A percentile compares a stretch with the other conserved stretches of the same genome.
Conservation (phyloP, 2,329 filamentous ascomycete genomes). For the Diaporthe aspalathi region DNA sequence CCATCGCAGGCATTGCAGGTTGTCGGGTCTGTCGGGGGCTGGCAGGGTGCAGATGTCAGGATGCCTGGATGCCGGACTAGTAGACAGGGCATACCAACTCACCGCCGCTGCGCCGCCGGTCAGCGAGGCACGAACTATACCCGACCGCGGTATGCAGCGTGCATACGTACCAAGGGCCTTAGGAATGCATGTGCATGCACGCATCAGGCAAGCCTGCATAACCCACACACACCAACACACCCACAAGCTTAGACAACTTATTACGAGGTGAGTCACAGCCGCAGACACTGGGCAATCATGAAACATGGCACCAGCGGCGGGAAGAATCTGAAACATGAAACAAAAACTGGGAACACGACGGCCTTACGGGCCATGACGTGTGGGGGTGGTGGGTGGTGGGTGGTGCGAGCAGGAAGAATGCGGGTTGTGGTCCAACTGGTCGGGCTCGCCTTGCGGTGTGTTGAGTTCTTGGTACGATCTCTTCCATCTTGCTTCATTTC, state of each 20-base stretch:
- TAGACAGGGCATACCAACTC: not conserved
- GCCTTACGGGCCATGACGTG: conserved; percentile 4
- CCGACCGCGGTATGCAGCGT: no score
- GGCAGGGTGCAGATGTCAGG: conserved; percentile 1
- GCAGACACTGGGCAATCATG: conserved; percentile 23
- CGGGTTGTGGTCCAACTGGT: conserved; percentile 33
- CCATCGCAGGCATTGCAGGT: not conserved
- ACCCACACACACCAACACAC: conserved; percentile 12
- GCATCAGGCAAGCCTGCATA: conserved; percentile 17
- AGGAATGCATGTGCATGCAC: not conserved
- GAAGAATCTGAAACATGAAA: conserved; percentile 34
- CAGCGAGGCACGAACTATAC: conserved; percentile 13
- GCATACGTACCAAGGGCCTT: no score
- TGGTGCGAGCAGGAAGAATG: conserved; percentile 10
- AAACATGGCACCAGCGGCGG: conserved; percentile 25
- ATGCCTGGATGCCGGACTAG: not conserved
- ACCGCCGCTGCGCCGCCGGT: conserved; percentile 27
- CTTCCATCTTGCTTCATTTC: no score
- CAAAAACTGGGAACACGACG: conserved; percentile 32
- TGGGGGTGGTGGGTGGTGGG: conserved; percentile 3
- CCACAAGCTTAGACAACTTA: no score
- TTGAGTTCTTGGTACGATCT: no score
- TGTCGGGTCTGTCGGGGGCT: not conserved
- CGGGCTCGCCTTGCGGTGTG: conserved; percentile 31
- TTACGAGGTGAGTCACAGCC: conserved; percentile 33